Evolutionary conservation across 345 rosid genomes (phyloP), one percentile per base, ranked within the genome.

Genomic region (Clarkia xantiana): DNA sequence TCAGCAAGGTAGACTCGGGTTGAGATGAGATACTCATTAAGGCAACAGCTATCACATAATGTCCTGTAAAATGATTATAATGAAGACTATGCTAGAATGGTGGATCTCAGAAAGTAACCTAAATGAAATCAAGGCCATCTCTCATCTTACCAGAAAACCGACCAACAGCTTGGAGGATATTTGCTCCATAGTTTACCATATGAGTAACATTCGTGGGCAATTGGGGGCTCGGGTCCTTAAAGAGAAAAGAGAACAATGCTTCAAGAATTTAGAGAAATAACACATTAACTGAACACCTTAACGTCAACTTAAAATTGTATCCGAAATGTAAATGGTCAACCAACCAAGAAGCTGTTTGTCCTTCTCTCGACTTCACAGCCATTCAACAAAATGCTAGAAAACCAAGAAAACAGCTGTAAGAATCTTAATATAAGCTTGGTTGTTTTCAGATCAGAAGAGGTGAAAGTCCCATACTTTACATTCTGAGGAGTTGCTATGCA

Each of bases 141-240:
- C 29, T 2, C 45, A 58, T 54, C 61, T 60, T 78, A 85, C 97
- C 85, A 41, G 61, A 62, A 54, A 79, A 84, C 59, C 73, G 79
- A 40, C 98, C 96, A 67, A 91, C 78, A 42, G 80, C 93, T 80
- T 91, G 98, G 60, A 91, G 79, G 57, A 86, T 77, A 76, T 91
- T 91, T 36, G 98, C 79, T 58, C 98, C 98, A 51, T 73, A 91
- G 57, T 91, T 86, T 25, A 91, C 84, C 73, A 81, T 61, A 22
- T 61, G 45, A 51, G 76, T 79, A 56, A 91, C 86, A 68, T 73
- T 67, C 51, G 89, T 73, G 41, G 98, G 96, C 51, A 86, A 42
- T 57, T 77, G 98, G 59, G 98, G 87, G 45, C 94, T 94, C 1
- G 80, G 4, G 46, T 77, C 89, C 97, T 90, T 57, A 66, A 25